A percentile compares a stretch with the other conserved stretches of the same genome.
Evolutionary conservation across 495 filamentous ascomycete species (phyloP).

Genomic region (Trichoderma asperelloides): DNA sequence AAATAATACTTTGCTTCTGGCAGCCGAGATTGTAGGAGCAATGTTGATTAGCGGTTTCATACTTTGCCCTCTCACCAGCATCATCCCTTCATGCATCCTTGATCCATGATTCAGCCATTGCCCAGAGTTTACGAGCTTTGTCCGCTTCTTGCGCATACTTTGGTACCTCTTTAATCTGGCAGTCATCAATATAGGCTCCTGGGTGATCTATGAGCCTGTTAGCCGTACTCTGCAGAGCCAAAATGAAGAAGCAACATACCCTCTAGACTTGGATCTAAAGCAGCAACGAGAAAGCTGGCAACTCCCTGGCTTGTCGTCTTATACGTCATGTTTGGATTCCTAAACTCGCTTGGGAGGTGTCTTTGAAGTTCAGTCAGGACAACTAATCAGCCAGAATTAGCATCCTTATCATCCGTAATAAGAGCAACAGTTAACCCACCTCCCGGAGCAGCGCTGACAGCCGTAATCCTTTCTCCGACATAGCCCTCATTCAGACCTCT

Average conservation of each 20-base stretch:
- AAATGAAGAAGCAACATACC: background rate
- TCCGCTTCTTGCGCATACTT: background rate
- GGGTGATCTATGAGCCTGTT: background rate
- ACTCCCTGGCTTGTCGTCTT: constrained; percentile 9
- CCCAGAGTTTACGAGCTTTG: background rate
- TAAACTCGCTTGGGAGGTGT: constrained; percentile 6
- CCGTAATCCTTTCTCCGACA: background rate
- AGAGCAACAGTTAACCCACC: background rate
- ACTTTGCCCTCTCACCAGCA: background rate
- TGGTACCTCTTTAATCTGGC: background rate
- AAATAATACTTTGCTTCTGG: background rate
- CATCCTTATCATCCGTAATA: background rate
- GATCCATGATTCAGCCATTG: background rate
- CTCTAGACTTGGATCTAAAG: background rate
- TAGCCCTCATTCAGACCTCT: background rate
- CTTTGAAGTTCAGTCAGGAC: constrained; percentile 9
- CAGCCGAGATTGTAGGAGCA: background rate
- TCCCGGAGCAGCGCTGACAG: constrained; percentile 9
- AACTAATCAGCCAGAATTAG: background rate
- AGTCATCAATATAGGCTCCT: constrained; percentile 6
- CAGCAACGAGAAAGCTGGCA: constrained; percentile 10
- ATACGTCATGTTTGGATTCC: constrained; percentile 8
- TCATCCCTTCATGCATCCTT: background rate
- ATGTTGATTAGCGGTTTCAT: background rate
- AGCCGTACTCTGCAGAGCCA: background rate